Percentiles rank a stretch among this genome's conserved stretches.
Evolutionary conservation across 2,329 filamentous ascomycete genomes (phyloP).

Genomic region (Penicillium expansum): DNA sequence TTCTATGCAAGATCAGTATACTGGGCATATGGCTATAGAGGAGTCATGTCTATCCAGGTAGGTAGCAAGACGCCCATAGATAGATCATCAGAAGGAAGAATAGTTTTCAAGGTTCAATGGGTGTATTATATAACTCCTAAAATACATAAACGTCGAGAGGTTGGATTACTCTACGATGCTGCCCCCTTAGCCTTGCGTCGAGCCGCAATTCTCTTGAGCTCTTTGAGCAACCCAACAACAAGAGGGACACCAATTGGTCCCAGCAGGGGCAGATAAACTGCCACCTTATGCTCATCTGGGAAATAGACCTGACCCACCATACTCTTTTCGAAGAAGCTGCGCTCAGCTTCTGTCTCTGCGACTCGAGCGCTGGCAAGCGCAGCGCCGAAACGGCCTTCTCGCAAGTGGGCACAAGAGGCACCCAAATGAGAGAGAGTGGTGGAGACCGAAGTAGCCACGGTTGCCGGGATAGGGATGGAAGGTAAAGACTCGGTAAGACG

Average conservation of each 20-base stretch:
- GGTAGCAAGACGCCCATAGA: background rate
- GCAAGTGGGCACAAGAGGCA: constrained; percentile 69
- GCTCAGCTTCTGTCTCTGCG: constrained; percentile 84
- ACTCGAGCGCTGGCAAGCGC: constrained; percentile 78
- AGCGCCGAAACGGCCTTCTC: constrained; percentile 57
- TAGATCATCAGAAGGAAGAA: background rate
- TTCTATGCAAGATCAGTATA: background rate
- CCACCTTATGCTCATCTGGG: constrained; percentile 96
- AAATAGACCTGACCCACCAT: constrained; percentile 99
- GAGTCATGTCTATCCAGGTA: background rate
- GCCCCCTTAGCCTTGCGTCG: constrained; percentile 30
- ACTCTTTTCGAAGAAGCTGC: constrained; percentile 95
- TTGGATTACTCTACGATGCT: constrained; percentile 2
- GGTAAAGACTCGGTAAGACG: constrained; percentile 79
- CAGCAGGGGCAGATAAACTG: constrained; percentile 87
- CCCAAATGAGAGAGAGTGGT: constrained; percentile 75
- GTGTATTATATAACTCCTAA: constrained; percentile 7
- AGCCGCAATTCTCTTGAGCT: constrained; percentile 59
- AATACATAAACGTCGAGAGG: background rate
- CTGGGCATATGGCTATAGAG: background rate
- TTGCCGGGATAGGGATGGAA: constrained; percentile 85
- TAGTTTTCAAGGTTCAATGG: background rate
- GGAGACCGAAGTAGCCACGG: constrained; percentile 80
- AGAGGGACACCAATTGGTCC: constrained; percentile 89
- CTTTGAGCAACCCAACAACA: constrained; percentile 77